Percentiles rank a stretch among this genome's conserved stretches.
phyloP scores from a whole-genome alignment of 2,329 filamentous ascomycete species.

The Xylaria sp. region DNA sequence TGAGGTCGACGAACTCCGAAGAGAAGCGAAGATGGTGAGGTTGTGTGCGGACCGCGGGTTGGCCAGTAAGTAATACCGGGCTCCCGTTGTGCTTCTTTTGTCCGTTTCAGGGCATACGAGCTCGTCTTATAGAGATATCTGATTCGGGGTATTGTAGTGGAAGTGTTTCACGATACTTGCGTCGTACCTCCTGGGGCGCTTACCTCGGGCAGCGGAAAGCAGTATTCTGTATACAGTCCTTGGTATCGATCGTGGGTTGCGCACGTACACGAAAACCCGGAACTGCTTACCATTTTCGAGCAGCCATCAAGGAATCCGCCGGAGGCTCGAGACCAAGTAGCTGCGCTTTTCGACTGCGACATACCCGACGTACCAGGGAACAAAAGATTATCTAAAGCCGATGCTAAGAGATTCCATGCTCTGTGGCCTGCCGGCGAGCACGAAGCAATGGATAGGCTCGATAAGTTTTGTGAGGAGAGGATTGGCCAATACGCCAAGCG shows the following conservation, averaged over 20 bases:
- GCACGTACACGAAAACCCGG: conserved; percentile 71
- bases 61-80: conserved; percentile 43
- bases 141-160: conserved; percentile 46
- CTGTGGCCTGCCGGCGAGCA: conserved; percentile 80
- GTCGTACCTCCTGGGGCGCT: conserved; percentile 77
- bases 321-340: conserved; percentile 44
- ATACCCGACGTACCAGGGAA: conserved; percentile 68
- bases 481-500: conserved; percentile 65
- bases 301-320: conserved; percentile 61
- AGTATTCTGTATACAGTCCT: conserved; percentile 83
- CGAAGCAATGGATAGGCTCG: conserved; percentile 68
- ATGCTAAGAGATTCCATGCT: conserved; percentile 60
- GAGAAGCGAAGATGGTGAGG: conserved; percentile 72
- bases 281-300: conserved; percentile 67
- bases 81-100: neutral
- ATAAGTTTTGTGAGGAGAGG: conserved; percentile 70
- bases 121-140: neutral
- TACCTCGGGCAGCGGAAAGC: conserved; percentile 70
- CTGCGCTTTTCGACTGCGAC: conserved; percentile 56
- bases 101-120: neutral
- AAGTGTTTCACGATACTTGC: conserved; percentile 81
- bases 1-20: conserved; percentile 85
- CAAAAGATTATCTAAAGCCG: conserved; percentile 65
- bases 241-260: conserved; percentile 81
- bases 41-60: conserved; percentile 67